Percentiles rank a stretch among this genome's conserved stretches.
Conservation (phyloP, 73 alveolate species). For the Uronychia binucleata region DNA sequence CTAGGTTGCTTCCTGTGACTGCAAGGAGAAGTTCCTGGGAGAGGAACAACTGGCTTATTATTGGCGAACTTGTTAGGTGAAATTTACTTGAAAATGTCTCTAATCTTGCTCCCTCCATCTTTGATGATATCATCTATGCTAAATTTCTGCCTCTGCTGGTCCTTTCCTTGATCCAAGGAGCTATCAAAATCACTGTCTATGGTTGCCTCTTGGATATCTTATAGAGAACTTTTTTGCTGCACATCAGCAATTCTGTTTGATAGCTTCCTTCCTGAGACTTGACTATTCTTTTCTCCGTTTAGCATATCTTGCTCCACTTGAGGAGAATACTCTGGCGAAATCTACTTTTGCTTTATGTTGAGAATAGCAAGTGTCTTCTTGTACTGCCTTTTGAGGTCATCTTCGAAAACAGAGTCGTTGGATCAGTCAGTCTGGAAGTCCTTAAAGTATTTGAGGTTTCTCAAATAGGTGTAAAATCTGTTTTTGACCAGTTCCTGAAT, state of each 20-base stretch:
- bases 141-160: background rate
- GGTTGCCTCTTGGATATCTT: background rate
- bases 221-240: background rate
- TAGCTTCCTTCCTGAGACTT: too few relatives aligned
- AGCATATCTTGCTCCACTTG: too few relatives aligned
- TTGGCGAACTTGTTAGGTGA: background rate
- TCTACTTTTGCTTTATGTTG: background rate
- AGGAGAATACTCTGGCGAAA: too few relatives aligned
- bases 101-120: background rate
- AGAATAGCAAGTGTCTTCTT: background rate
- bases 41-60: too few relatives aligned
- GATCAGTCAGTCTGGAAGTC: background rate
- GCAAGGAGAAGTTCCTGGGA: too few relatives aligned
- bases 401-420: background rate
- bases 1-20: too few relatives aligned
- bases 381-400: background rate
- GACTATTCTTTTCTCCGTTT: too few relatives aligned
- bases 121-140: background rate
- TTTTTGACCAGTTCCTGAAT: background rate
- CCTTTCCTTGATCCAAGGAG: background rate
- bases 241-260: too few relatives aligned
- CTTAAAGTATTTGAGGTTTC: background rate
- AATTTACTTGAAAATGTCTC: background rate
- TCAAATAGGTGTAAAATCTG: background rate
- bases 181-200: background rate